Base-by-base conservation (phyloP, 352 stramenopile species). In the Phytopythium delawarense region DNA sequence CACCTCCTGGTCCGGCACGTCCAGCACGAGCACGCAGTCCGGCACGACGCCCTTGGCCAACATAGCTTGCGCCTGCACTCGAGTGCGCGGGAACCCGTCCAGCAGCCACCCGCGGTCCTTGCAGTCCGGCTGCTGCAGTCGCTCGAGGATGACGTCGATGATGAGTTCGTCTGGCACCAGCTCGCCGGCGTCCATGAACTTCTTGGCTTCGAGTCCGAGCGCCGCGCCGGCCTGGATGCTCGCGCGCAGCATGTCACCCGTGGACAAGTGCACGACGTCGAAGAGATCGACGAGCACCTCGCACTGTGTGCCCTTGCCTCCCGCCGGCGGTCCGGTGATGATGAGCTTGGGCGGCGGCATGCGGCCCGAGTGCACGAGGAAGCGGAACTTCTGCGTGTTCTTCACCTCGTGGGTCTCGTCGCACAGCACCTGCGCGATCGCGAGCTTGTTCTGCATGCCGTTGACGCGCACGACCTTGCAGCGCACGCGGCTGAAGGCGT, bases 271-370 rank as follows among this genome's bases (percentile, higher is more conserved):
- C 20, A 98, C 84, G 4, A 98, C 80, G 59, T 89, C 87, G 59
- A 95, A 94, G 35, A 84, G 77, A 4, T 83, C 73, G n/a, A 85
- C 84, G 23, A 98, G 92, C 28, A 90, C 54, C 66, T 98, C 90
- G 69, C 96, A 98, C 71, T 98, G 93, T 23, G 94, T 98, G 18
- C 96, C 96, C 74, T 98, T 98, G 45, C 94, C 96, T 18, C 80
- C 88, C 0, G 94, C 96, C 0, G 96, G 94, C 30, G 93, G 90
- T 40, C 95, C 96, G 1, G 86, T 79, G 55, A 97, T 97, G 51
- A 98, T 91, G 32, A 98, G 61, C 57, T 76, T 81, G 0, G 71
- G 84, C 1, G 89, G 81, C 20, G 81, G 63, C 44, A 97, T 76
- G 12, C 89, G 88, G 64, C 68, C 25, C 0, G 68, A 74, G 7